These are phyloP conservation scores for Lecanicillium sp. DNA, from an alignment of 2,329 filamentous ascomycete genomes.

Conservation along the genomic window DNA sequence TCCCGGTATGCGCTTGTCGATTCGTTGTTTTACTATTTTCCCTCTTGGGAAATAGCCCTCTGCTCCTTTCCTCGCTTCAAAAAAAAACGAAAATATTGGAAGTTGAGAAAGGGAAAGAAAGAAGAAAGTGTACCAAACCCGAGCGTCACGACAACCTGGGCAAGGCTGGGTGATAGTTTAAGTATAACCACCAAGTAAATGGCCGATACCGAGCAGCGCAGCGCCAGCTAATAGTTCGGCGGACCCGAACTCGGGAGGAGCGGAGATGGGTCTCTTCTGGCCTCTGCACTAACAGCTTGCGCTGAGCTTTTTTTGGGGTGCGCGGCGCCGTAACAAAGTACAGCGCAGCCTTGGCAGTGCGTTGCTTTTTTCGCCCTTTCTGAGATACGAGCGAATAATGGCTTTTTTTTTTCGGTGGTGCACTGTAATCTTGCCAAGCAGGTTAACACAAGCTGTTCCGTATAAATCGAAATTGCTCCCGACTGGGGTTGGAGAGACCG, in stretches of 20 bases:
- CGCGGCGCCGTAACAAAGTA: too few species aligned
- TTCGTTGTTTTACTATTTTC: neutral
- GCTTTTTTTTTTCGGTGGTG: too few species aligned
- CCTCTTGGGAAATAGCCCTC: neutral
- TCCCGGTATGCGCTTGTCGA: neutral
- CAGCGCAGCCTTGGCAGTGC: too few species aligned
- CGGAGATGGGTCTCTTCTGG: constrained; percentile 1
- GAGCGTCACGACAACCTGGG: neutral
- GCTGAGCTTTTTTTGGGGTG: too few species aligned
- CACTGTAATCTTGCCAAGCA: too few species aligned
- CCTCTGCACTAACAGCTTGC: neutral
- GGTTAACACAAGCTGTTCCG: too few species aligned
- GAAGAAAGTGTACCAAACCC: too few species aligned
- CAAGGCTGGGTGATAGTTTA: neutral
- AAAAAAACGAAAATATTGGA: neutral
- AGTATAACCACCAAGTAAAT: neutral
- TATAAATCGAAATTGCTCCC: too few species aligned
- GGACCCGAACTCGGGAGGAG: constrained; percentile 6
- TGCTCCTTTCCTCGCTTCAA: neutral
- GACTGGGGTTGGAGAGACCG: too few species aligned
- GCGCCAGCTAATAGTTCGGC: constrained; percentile 8
- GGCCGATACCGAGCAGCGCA: constrained; percentile 7
- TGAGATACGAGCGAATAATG: too few species aligned
- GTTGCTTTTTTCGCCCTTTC: too few species aligned
- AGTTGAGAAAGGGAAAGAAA: too few species aligned